Evolutionary conservation across 2,329 filamentous ascomycete genomes (phyloP), one percentile per base, ranked within the genome.

Genomic region (Chaetomium sp.): DNA sequence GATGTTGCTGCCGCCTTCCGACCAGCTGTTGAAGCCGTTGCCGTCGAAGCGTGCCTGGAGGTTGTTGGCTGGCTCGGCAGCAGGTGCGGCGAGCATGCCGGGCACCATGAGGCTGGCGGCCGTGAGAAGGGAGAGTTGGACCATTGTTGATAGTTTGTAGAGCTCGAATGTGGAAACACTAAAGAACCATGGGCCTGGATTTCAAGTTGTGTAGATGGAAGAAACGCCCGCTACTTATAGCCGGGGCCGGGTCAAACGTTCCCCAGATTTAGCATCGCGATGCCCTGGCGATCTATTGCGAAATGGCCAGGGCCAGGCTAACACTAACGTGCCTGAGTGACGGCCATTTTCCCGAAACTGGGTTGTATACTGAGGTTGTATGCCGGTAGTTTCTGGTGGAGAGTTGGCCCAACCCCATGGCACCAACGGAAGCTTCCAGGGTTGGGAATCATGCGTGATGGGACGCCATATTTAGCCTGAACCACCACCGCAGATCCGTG

Each of bases 1-100:
- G 51, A 79, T 77, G 55, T 73, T 75, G 58, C 76, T 77, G 49
- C 74, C 74, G 1, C 78, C 78, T 61, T 81, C 78, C 49, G 77
- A 79, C 78, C 78, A 80, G 72, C 75, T 80, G 12, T 75, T 77
- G 60, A 78, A 81, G 70, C 76, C 79, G 68, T 76, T 80, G 47
- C 65, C 57, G n/a, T 61, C 68, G 10, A 65, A 62, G 49, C 66
- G 66, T 0, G 57, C 29, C 5, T 59, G 16, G 25, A 69, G 31
- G 4, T 21, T 19, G 21, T 13, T 35, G 4, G 57, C 42, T 25
- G 38, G 33, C 57, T 23, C 42, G 58, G 51, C 25, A 49, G 47
- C 12, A 3, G 45, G 67, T 38, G 13, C 62, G 10, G 62, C 62
- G 7, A 66, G 49, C 12, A 61, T 62, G 4, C 10, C 51, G 2